Base-by-base conservation (phyloP, 2,329 filamentous ascomycete genomes). In the Davidsoniella virescens region DNA sequence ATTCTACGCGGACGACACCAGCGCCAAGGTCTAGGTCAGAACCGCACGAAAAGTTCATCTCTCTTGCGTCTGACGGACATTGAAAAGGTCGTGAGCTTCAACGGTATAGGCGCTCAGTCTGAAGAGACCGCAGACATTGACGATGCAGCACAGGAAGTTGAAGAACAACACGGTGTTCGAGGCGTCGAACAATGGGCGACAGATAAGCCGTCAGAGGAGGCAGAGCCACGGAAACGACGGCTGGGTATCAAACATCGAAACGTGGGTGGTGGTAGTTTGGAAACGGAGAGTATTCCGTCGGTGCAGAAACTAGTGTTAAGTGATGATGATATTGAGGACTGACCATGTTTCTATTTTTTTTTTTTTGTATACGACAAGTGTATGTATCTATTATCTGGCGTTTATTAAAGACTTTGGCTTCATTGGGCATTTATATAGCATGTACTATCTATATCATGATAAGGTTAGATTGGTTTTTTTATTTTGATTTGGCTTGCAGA, bases 301-400 rank as follows among this genome's bases (percentile, higher is more conserved):
- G 72, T 78, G 54, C 76, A 80, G 61, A 83, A 81, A 58, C 65
- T 88, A 55, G 75, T 86, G 42, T 65, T 90, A 39, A 86, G 80
- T 57, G 85, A 92, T 59, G 85, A 92, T 64, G 85, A 92, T 67
- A 90, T 92, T 60, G 83, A 87, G 62, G 84, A 88, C 58, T 67
- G 51, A 48, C 45, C 2, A n/a, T 5, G 7, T 44, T 44, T 44
- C 20, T 44, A 20, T 44, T 44, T 37, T 44, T 44, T 44, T 12
- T 44, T 25, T 44, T 44, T 37, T 39, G 14, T 16, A 17, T 12
- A 45, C 29, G 43, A 10, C 29, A 45, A 33, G 4, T 33, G 9
- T 33, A 33, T 33, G 29, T 33, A 33, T 33, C 29, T 33, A 33
- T 33, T 9, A 33, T 33, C 29, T 44, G 18, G 26, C n/a, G 26